Conservation (phyloP, 805 yeast species). For the Myxozyma nipponensis region DNA sequence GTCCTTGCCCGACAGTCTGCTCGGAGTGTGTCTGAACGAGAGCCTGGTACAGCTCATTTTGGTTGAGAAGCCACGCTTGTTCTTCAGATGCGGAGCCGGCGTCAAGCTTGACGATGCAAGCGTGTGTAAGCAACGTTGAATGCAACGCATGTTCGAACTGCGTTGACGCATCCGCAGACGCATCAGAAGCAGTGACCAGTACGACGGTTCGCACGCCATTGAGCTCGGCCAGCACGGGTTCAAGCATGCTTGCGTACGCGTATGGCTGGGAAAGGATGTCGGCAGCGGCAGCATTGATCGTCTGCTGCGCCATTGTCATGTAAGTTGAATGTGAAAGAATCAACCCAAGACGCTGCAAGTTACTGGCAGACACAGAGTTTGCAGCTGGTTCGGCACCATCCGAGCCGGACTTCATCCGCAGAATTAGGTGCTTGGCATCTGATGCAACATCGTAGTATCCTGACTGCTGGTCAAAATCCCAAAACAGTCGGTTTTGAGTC, state of each 20-base stretch:
- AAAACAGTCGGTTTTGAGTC: constrained; percentile 34
- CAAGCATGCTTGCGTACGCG: constrained; percentile 16
- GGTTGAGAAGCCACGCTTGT: constrained; percentile 15
- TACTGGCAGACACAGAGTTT: constrained; percentile 37
- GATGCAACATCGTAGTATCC: constrained; percentile 35
- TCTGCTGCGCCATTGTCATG: constrained; percentile 12
- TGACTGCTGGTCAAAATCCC: constrained; percentile 35
- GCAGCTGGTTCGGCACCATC: constrained; percentile 41
- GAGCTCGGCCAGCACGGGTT: constrained; percentile 11
- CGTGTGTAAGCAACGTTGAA: constrained; percentile 9
- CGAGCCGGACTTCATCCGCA: constrained; percentile 38
- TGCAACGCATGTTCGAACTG: constrained; percentile 3
- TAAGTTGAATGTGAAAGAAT: constrained; percentile 21
- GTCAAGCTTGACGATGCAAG: constrained; percentile 8
- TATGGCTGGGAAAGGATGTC: constrained; percentile 20
- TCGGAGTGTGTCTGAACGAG: constrained; percentile 2
- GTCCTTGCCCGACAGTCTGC: background rate
- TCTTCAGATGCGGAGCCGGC: background rate
- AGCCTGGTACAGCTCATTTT: constrained; percentile 5
- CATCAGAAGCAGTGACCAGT: constrained; percentile 8
- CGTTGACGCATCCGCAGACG: background rate
- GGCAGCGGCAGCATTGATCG: constrained; percentile 15
- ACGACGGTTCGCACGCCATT: constrained; percentile 19
- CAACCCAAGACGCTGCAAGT: constrained; percentile 34
- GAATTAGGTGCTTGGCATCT: constrained; percentile 30